These are phyloP conservation scores for Candida suzukii DNA, from an alignment of 805 yeast species.

Conservation along the genomic window DNA sequence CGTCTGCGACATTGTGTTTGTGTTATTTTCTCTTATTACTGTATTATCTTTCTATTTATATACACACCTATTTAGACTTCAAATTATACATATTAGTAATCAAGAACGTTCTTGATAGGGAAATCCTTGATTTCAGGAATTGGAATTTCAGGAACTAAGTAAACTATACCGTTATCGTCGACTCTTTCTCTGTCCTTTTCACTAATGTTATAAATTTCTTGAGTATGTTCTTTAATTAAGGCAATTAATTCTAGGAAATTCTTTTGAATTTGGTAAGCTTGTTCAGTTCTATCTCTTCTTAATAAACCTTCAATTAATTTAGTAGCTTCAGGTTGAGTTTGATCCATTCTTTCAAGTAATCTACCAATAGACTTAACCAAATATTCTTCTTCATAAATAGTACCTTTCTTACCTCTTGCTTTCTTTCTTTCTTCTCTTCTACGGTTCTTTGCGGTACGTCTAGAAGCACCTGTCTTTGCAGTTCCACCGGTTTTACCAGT, in stretches of 20 bases:
- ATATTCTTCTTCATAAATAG: conserved; percentile 95
- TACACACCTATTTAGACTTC: no score
- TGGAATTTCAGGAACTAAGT: conserved; percentile 69
- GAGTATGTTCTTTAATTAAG: conserved; percentile 51
- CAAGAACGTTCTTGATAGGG: conserved; percentile 50
- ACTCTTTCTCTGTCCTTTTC: conserved; percentile 84
- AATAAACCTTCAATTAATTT: conserved; percentile 68
- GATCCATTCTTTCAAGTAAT: conserved; percentile 71
- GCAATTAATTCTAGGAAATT: conserved; percentile 50
- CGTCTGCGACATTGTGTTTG: no score
- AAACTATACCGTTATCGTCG: conserved; percentile 83
- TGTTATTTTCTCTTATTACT: no score
- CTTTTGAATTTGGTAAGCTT: conserved; percentile 76
- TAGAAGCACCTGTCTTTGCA: conserved; percentile 92
- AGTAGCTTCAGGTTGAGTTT: conserved; percentile 67
- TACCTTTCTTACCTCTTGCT: conserved; percentile 97
- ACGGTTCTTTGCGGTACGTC: conserved; percentile 85
- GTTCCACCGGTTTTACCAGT: conserved; percentile 96
- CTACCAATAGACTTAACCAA: conserved; percentile 84
- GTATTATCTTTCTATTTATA: no score
- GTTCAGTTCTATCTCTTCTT: conserved; percentile 65
- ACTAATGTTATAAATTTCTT: conserved; percentile 73
- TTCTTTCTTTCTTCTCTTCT: conserved; percentile 93
- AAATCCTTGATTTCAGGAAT: conserved; percentile 60
- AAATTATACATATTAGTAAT: no score